Base-by-base conservation (phyloP, 768 basidiomycete species). In the Mrakia gelida region DNA sequence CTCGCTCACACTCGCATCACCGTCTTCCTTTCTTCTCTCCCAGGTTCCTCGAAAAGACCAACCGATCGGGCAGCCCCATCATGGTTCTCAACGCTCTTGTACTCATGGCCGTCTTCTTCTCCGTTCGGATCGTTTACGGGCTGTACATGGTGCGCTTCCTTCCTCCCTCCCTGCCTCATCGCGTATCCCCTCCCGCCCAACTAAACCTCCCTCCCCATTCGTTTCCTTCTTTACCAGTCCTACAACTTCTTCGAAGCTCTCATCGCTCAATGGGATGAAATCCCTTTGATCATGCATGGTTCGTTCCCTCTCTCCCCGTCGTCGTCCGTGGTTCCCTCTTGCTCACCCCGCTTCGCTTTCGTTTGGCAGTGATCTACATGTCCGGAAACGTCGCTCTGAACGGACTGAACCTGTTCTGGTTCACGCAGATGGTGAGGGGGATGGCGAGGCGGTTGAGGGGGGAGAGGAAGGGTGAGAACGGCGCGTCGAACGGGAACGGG, bases 51-150 rank as follows among this genome's bases (percentile, higher is more conserved):
- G 72, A 73, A 16, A 73, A 73, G 72, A 73, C 72, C 28, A 34
- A 34, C 56, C 56, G 72, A 13, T 73, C 72, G 23, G 72, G 72
- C 10, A 61, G 56, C 15, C 72, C 72, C 8, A 1, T 73, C 30
- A 73, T 73, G 72, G 41, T 75, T 16, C 18, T 67, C 26, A 75
- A 75, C 41, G 61, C 65, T 34, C 23, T 63, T 16, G 11, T 75
- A 11, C 74, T 75, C 43, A 63, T 75, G 62, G 30, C 56, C 52
- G 74, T 68, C 41, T 75, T 75, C 26, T 52, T 75, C 32, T n/a
- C 18, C 3, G 74, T 41, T 15, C 26, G 74, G 26, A 67, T 75
- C 49, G 74, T 62, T 9, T 75, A 75, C 56, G 74, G 74, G 32
- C n/a, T 28, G 18, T 67, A 75, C 43, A 75, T 75, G 74, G 74